phyloP scores from a whole-genome alignment of 805 yeast species.

The Grigorovia yakushimaensis region DNA sequence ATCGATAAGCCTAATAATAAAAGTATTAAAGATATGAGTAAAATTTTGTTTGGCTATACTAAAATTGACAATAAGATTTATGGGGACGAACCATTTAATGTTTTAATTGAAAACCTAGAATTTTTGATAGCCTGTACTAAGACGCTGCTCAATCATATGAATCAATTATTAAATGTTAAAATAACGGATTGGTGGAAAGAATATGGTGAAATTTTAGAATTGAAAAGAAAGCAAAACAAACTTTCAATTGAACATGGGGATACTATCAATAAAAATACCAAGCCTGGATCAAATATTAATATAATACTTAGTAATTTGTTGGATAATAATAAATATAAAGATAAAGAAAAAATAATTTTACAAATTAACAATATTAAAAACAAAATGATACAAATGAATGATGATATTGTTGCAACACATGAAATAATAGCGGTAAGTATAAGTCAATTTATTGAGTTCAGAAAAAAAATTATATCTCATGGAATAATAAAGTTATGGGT shows the following conservation, averaged over 20 bases:
- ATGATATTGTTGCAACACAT: slow-evolving; percentile 43
- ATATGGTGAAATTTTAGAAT: slow-evolving; percentile 33
- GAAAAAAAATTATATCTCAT: slow-evolving; percentile 30
- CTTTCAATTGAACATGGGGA: slow-evolving; percentile 18
- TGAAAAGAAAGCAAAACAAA: slow-evolving; percentile 26
- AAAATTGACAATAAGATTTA: not conserved
- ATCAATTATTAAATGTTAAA: slow-evolving; percentile 26
- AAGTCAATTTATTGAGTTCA: slow-evolving; percentile 46
- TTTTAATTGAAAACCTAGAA: not conserved
- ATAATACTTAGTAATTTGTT: slow-evolving; percentile 28
- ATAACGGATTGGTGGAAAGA: slow-evolving; percentile 38
- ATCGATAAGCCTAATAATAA: not conserved
- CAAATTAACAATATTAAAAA: slow-evolving; percentile 35
- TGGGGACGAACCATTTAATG: not conserved
- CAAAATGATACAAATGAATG: slow-evolving; percentile 35
- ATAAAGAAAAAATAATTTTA: slow-evolving; percentile 34
- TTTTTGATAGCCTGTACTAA: slow-evolving; percentile 15
- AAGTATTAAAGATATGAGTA: not conserved
- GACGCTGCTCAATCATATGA: slow-evolving; percentile 24
- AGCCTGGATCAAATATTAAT: not conserved
- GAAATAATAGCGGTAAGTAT: slow-evolving; percentile 56
- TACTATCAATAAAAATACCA: not conserved
- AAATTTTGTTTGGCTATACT: not conserved
- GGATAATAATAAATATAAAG: slow-evolving; percentile 43
- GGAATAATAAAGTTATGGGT: slow-evolving; percentile 8